Percentiles rank a stretch among this genome's conserved stretches.
Evolutionary conservation across 345 rosid species (phyloP).

Genomic region (Rhizophora apiculata): DNA sequence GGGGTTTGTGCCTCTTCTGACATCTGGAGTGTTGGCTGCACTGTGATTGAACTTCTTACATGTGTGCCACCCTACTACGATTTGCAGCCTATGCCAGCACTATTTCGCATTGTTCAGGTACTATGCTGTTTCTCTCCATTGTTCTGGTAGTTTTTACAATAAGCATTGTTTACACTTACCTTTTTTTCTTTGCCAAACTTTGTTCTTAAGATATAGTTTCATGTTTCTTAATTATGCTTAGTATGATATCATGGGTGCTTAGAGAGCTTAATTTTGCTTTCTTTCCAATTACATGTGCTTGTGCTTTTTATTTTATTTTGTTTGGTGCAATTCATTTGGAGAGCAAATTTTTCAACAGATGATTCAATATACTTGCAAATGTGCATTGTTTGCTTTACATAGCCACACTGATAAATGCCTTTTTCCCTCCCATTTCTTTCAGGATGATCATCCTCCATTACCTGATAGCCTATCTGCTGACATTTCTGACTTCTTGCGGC

Average conservation of each 20-base stretch:
- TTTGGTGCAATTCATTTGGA: background rate
- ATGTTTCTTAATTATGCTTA: conserved; percentile 4
- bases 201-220: background rate
- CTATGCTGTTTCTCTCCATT: conserved; percentile 6
- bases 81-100: conserved; percentile 97
- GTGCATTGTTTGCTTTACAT: too few relatives aligned
- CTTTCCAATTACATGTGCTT: background rate
- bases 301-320: background rate
- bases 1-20: conserved; percentile 99
- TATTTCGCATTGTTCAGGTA: conserved; percentile 98
- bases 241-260: background rate
- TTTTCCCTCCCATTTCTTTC: conserved; percentile 14
- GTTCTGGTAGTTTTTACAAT: background rate
- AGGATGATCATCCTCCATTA: conserved; percentile 97
- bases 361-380: too few relatives aligned
- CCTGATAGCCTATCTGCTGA: conserved; percentile 95
- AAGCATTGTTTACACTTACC: conserved; percentile 10
- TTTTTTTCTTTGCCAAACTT: background rate
- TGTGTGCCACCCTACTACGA: conserved; percentile 99
- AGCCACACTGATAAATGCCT: too few relatives aligned
- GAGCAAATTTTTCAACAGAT: too few relatives aligned
- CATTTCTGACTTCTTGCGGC: conserved; percentile 91
- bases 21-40: conserved; percentile 99
- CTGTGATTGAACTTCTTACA: conserved; percentile 95
- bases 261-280: background rate